Evolutionary conservation across 768 basidiomycete genomes (phyloP).

Genomic region (Phaeotremella fagi): DNA sequence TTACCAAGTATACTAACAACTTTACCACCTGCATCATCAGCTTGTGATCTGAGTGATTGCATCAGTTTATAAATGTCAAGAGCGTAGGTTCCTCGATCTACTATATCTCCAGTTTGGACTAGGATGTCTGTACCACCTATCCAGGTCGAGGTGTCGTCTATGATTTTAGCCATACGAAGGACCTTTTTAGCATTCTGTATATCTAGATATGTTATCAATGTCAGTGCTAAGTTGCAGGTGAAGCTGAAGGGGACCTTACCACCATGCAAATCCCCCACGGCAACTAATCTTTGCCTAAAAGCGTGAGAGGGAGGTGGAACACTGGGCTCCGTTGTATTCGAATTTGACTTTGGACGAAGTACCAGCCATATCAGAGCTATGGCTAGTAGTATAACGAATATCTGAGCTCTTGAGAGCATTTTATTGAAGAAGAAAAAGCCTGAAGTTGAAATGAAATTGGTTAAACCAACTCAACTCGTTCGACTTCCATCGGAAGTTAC

Average conservation of each 20-base stretch:
- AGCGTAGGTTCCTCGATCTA: conserved; percentile 60
- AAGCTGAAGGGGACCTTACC: conserved; percentile 21
- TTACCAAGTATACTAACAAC: conserved; percentile 82
- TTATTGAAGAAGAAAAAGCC: no score
- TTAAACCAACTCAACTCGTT: not conserved
- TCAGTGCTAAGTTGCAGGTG: no score
- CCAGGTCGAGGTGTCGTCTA: conserved; percentile 71
- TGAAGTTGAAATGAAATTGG: no score
- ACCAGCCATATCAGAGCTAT: not conserved
- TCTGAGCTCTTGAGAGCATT: no score
- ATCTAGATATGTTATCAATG: no score
- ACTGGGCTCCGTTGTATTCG: no score
- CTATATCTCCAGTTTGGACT: conserved; percentile 94
- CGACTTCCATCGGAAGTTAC: no score
- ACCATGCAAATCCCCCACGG: conserved; percentile 89
- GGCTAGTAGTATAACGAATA: no score
- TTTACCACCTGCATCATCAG: conserved; percentile 61
- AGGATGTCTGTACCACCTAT: conserved; percentile 74
- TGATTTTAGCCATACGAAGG: conserved; percentile 71
- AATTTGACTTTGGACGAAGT: not conserved
- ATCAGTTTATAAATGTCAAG: conserved; percentile 66
- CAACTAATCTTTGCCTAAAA: conserved; percentile 56
- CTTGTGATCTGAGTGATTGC: conserved; percentile 74
- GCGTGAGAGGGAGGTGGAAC: no score
- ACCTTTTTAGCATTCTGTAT: conserved; percentile 71